Conservation (phyloP, 2,329 filamentous ascomycete genomes). For the Calonectria pseudoreteaudii region DNA sequence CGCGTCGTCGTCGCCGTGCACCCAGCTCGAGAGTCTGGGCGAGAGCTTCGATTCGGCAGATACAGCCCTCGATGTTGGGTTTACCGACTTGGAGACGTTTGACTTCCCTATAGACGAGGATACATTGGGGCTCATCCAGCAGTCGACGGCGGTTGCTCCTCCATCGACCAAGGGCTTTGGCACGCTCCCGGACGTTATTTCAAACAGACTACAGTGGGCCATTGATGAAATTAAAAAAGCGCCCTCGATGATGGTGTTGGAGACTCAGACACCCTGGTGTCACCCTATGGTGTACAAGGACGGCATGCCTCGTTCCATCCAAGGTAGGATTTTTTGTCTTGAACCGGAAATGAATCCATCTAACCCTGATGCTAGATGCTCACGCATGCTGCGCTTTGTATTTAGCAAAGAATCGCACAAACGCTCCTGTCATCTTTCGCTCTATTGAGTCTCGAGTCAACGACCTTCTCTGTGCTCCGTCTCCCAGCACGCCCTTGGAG, state of each 20-base stretch:
- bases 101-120: slow-evolving; percentile 30
- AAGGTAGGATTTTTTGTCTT: slow-evolving; percentile 50
- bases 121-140: slow-evolving; percentile 36
- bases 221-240: slow-evolving; percentile 65
- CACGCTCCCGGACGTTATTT: slow-evolving; percentile 40
- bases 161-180: slow-evolving; percentile 38
- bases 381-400: slow-evolving; percentile 66
- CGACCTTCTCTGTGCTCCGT: slow-evolving; percentile 54
- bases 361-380: slow-evolving; percentile 55
- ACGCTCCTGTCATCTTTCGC: slow-evolving; percentile 60
- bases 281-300: slow-evolving; percentile 64
- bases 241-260: slow-evolving; percentile 59
- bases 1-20: slow-evolving; percentile 12
- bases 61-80: slow-evolving; percentile 28
- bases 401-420: slow-evolving; percentile 60
- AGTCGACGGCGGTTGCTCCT: slow-evolving; percentile 36
- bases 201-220: slow-evolving; percentile 53
- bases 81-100: slow-evolving; percentile 25
- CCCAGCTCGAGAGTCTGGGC: background rate
- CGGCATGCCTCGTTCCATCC: slow-evolving; percentile 62
- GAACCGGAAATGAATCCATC: background rate
- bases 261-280: slow-evolving; percentile 64
- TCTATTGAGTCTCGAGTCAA: slow-evolving; percentile 58
- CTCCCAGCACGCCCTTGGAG: slow-evolving; percentile 43
- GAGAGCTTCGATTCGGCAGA: slow-evolving; percentile 34